Evolutionary conservation across 768 basidiomycete species (phyloP), one percentile per base, ranked within the genome.

Genomic region (Termitomyces sp.): DNA sequence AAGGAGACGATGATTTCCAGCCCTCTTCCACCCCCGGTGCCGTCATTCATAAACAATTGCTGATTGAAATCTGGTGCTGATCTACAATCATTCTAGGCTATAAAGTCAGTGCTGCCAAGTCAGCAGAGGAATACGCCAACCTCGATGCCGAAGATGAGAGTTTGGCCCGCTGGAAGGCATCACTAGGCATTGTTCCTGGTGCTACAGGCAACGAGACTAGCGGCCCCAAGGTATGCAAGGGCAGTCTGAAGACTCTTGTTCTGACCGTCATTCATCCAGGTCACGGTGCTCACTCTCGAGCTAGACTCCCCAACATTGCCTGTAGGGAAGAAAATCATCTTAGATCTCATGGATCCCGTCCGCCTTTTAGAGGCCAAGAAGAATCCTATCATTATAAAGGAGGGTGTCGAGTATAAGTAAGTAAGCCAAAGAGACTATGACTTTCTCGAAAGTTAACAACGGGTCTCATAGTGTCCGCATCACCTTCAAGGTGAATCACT

Each of bases 151-250:
- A 90, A 60, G 95, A 98, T 69, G 95, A 97, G 73, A 93, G 91
- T 70, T 81, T 98, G 65, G 86, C 88, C 32, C 86, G 93, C 61
- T 98, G 96, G 96, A 98, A 98, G 71, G 92, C 92, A 39, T 93
- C 88, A 53, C 80, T 98, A 27, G 96, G 96, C 53, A 85, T 98
- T 59, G 79, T 82, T 52, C 79, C 84, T 34, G 85, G 81, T 29
- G 76, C 69, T 20, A 27, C 68, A 4, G 29, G 49, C 14, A 73
- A 68, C 20, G 66, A 75, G 56, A 69, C 75, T 14, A 72, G 59
- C 63, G 84, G 83, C 14, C 89, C 90, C 51, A 92, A 91, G 83
- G 92, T 88, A 58, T 42, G 68, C 52, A 42, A 16, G 12, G 54
- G 46, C 41, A 39, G 46, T 44, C 34, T 29, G 9, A 24, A 49